phyloP scores from a whole-genome alignment of 2,329 filamentous ascomycete genomes.

The Coniochaeta prunicola region DNA sequence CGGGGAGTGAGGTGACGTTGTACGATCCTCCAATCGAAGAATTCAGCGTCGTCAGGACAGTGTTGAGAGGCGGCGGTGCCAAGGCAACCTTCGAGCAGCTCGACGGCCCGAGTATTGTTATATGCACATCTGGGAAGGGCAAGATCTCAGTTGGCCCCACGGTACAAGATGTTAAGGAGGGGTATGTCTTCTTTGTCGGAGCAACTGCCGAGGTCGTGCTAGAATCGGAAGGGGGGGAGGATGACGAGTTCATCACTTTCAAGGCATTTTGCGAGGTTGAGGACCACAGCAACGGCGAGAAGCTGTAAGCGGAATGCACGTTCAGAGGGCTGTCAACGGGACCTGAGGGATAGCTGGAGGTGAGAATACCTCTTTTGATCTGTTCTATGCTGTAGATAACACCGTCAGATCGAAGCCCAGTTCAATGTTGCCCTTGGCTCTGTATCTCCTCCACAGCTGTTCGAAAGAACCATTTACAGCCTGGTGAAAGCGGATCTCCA shows the following conservation, averaged over 20 bases:
- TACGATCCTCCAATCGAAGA: constrained; percentile 97
- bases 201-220: constrained; percentile 78
- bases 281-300: constrained; percentile 29
- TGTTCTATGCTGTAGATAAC: not conserved
- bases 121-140: constrained; percentile 79
- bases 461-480: not conserved
- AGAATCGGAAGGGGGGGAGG: constrained; percentile 54
- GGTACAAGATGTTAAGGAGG: constrained; percentile 63
- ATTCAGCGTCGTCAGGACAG: constrained; percentile 80
- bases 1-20: constrained; percentile 61
- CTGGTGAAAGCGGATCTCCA: not conserved
- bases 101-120: constrained; percentile 83
- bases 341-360: not conserved
- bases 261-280: constrained; percentile 89
- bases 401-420: not conserved
- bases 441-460: not conserved
- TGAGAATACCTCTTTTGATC: not conserved
- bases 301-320: constrained; percentile 12
- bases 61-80: constrained; percentile 61
- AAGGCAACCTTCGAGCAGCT: constrained; percentile 87
- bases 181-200: constrained; percentile 78
- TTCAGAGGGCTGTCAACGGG: not conserved
- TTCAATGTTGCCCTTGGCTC: not conserved
- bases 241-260: constrained; percentile 76
- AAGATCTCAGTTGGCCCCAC: constrained; percentile 81